Base-by-base conservation (phyloP, 176 grass and related monocot genomes). In the Raddia distichophylla region DNA sequence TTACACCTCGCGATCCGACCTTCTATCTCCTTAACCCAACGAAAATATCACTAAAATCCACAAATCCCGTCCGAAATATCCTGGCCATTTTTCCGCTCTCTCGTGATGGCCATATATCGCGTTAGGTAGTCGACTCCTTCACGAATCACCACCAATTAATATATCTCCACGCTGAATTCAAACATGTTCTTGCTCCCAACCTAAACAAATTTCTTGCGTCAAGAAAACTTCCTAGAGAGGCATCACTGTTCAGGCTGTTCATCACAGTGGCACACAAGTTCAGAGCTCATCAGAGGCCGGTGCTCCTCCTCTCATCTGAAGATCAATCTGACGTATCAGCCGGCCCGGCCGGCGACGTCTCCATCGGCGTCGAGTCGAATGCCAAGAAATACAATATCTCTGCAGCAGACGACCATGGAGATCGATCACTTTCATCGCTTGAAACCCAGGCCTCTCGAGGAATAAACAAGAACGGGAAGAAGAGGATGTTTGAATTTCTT, bases 311-410 rank as follows among this genome's bases (percentile, higher is more conserved):
- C 44, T 70, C 44, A 5, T 42, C 64, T 15, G 73, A 64, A 1
- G 54, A 34, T 54, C 22, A 53, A 37, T 33, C 18, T 70, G 67
- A 40, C 6, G 56, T 18, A 13, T 44, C 10, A 22, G 12, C 9
- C 4, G 35, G 11, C 20, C 53, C 8, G 35, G 37, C 40, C 8
- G 20, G 6, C 57, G 27, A 52, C 83, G 69, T 75, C 87, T 9
- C 50, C 61, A 61, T 88, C 69, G 8, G 8, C n/a, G 44, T 76
- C 64, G 15, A 18, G 7, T 37, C 14, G 68, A 27, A n/a, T 13
- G 45, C 27, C 68, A 10, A 10, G 44, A 27, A 61, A 80, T 79
- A 60, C 74, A 61, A 80, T 79, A 60, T 79, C 51, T 42, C 14
- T 6, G 5, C n/a, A 18, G 3, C 40, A 15, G 10, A 50, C 20